Conservation (phyloP, 176 grass and related monocot genomes). For the Musa itinerans region DNA sequence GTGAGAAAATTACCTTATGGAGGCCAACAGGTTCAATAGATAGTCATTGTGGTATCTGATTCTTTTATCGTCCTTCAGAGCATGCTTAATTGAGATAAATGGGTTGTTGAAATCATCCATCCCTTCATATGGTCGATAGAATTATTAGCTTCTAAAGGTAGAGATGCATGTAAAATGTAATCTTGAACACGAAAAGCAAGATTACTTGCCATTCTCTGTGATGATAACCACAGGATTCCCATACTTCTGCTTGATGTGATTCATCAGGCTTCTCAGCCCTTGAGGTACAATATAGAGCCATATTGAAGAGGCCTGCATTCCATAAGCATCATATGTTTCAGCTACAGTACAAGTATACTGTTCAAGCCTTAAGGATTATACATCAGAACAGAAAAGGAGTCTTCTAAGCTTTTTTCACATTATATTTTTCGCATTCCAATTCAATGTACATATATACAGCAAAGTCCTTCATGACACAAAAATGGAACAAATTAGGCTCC, state of each 20-base stretch:
- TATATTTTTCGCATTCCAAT: too few relatives aligned
- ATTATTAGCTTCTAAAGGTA: not conserved
- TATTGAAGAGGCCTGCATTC: constrained; percentile 57
- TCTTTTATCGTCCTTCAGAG: constrained; percentile 13
- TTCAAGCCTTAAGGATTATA: not conserved
- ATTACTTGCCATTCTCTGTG: constrained; percentile 69
- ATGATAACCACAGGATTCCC: constrained; percentile 65
- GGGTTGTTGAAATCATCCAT: constrained; percentile 13
- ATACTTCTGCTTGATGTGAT: constrained; percentile 81
- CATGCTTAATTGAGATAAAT: constrained; percentile 1
- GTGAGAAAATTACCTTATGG: constrained; percentile 12
- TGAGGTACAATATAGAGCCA: constrained; percentile 88
- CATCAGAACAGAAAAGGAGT: not conserved
- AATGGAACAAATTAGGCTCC: too few relatives aligned
- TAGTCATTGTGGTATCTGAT: constrained; percentile 6
- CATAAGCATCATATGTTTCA: not conserved
- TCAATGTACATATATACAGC: too few relatives aligned
- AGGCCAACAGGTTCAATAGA: not conserved
- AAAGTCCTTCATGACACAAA: too few relatives aligned
- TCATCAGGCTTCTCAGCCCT: constrained; percentile 84
- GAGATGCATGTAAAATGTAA: not conserved
- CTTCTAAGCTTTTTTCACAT: too few relatives aligned
- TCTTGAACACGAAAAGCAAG: not conserved
- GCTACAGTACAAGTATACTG: not conserved
- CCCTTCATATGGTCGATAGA: not conserved